phyloP scores from a whole-genome alignment of 331 rosid genomes.

The Pyracantha coccinea region DNA sequence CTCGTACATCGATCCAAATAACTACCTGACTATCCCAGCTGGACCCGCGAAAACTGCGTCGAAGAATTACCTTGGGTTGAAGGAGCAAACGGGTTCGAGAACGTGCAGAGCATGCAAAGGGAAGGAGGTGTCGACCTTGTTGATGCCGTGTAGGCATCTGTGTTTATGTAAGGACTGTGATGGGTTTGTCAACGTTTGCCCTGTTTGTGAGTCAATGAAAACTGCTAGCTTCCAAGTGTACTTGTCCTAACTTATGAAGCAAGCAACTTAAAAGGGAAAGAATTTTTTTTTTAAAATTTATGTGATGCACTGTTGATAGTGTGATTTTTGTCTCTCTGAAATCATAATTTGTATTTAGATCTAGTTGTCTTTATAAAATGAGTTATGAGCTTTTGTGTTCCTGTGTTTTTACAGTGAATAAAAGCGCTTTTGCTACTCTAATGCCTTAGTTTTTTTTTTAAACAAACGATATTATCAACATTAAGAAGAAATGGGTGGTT shows the following conservation, averaged over 20 bases:
- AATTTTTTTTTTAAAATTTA: background rate
- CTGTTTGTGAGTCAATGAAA: constrained; percentile 58
- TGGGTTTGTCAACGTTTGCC: constrained; percentile 49
- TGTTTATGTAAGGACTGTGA: constrained; percentile 77
- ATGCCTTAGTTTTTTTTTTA: too few relatives aligned
- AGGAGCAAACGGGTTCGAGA: constrained; percentile 44
- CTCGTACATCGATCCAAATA: constrained; percentile 55
- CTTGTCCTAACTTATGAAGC: constrained; percentile 39
- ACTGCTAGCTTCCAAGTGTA: constrained; percentile 50
- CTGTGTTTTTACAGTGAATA: background rate
- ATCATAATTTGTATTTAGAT: background rate
- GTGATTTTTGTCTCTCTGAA: background rate
- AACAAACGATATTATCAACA: too few relatives aligned
- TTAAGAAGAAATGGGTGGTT: too few relatives aligned
- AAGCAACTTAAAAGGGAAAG: constrained; percentile 8
- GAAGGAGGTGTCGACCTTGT: constrained; percentile 63
- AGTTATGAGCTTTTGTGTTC: background rate
- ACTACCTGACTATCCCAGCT: constrained; percentile 36
- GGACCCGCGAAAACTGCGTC: constrained; percentile 18
- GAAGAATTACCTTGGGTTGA: constrained; percentile 28
- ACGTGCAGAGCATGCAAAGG: constrained; percentile 58
- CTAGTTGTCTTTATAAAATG: constrained; percentile 1
- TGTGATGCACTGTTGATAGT: constrained; percentile 12
- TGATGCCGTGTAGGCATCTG: constrained; percentile 81
- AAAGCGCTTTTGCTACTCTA: background rate